Evolutionary conservation across 2,329 filamentous ascomycete species (phyloP).

Genomic region (Bipolaris cookei): DNA sequence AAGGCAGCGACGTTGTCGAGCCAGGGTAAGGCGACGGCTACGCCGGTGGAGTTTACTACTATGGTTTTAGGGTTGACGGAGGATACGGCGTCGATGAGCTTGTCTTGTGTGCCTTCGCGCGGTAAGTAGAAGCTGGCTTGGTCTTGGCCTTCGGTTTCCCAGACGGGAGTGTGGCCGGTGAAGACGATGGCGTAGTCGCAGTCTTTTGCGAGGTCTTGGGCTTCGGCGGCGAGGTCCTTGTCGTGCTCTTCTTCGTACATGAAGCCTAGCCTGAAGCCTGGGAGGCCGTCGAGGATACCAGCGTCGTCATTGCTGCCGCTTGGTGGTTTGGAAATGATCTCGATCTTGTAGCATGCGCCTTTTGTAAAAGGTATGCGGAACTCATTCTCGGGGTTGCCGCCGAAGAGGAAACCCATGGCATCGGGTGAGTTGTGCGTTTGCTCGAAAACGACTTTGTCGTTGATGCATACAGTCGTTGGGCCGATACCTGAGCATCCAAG

Average conservation of each 20-base stretch:
- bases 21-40: slow-evolving; percentile 75
- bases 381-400: slow-evolving; percentile 68
- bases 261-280: slow-evolving; percentile 45
- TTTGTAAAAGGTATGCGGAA: slow-evolving; percentile 64
- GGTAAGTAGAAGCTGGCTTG: slow-evolving; percentile 63
- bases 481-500: slow-evolving; percentile 45
- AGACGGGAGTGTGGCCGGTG: slow-evolving; percentile 44
- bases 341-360: slow-evolving; percentile 64
- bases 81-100: slow-evolving; percentile 69
- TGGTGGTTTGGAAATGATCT: slow-evolving; percentile 65
- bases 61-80: slow-evolving; percentile 71
- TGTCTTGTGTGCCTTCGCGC: slow-evolving; percentile 61
- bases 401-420: slow-evolving; percentile 70
- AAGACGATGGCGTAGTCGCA: slow-evolving; percentile 43
- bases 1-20: slow-evolving; percentile 54
- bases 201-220: slow-evolving; percentile 34
- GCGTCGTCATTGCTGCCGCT: slow-evolving; percentile 48
- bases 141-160: slow-evolving; percentile 66
- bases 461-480: slow-evolving; percentile 38
- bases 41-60: slow-evolving; percentile 79
- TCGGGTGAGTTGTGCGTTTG: slow-evolving; percentile 60
- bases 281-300: slow-evolving; percentile 39
- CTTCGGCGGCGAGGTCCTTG: slow-evolving; percentile 34
- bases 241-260: slow-evolving; percentile 42
- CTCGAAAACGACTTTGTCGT: slow-evolving; percentile 37